Percentiles rank a stretch among this genome's conserved stretches.
Conservation (phyloP, 306 rosid genomes). For the Begonia peltatifolia region DNA sequence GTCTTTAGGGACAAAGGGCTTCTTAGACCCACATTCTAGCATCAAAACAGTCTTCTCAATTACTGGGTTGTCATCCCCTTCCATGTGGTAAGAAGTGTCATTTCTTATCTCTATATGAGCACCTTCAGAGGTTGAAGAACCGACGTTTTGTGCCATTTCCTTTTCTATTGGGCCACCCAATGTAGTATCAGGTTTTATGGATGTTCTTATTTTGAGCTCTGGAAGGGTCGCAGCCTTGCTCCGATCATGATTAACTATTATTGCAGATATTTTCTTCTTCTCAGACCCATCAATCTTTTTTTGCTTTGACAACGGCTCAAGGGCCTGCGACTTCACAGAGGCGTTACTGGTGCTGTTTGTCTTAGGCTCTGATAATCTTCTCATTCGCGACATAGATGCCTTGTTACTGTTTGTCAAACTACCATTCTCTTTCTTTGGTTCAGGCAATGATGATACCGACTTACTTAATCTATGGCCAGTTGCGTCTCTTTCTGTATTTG, state of each 20-base stretch:
- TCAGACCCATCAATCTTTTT: slow-evolving; percentile 47
- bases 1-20: slow-evolving; percentile 23
- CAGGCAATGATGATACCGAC: slow-evolving; percentile 69
- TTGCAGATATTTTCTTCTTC: slow-evolving; percentile 68
- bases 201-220: slow-evolving; percentile 75
- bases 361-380: slow-evolving; percentile 94
- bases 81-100: slow-evolving; percentile 26
- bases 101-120: slow-evolving; percentile 25
- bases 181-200: slow-evolving; percentile 38
- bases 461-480: slow-evolving; percentile 49
- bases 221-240: slow-evolving; percentile 84
- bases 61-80: slow-evolving; percentile 53
- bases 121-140: slow-evolving; percentile 29
- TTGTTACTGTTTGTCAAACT: slow-evolving; percentile 43
- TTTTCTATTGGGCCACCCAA: slow-evolving; percentile 30
- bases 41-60: slow-evolving; percentile 77
- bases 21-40: slow-evolving; percentile 42
- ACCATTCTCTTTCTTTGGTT: slow-evolving; percentile 48
- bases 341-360: slow-evolving; percentile 30
- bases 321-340: slow-evolving; percentile 30
- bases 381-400: slow-evolving; percentile 62
- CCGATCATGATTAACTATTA: slow-evolving; percentile 52
- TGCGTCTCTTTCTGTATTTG: slow-evolving; percentile 33
- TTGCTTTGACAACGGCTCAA: slow-evolving; percentile 27
- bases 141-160: slow-evolving; percentile 33